phyloP scores from a whole-genome alignment of 2,329 filamentous ascomycete species.

The Fusarium domesticum region DNA sequence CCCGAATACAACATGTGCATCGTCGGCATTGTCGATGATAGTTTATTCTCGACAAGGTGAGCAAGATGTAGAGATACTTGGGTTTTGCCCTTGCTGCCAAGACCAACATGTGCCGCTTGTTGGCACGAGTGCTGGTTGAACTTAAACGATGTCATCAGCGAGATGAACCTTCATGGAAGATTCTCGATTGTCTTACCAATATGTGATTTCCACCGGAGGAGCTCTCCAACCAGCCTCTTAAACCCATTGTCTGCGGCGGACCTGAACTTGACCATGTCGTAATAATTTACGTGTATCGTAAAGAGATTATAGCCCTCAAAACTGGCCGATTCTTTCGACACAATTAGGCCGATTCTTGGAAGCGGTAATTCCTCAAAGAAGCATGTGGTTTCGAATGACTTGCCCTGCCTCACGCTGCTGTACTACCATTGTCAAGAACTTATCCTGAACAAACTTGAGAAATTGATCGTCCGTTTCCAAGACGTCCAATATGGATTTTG shows the following conservation, averaged over 20 bases:
- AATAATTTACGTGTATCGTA: conserved; percentile 33
- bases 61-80: neutral
- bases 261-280: conserved; percentile 34
- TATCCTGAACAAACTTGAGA: conserved; percentile 24
- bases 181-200: neutral
- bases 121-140: too few species aligned
- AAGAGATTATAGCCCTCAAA: conserved; percentile 28
- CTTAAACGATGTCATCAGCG: neutral
- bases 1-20: neutral
- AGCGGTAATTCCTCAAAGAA: conserved; percentile 37
- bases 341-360: conserved; percentile 21
- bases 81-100: conserved; percentile 1
- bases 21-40: too few species aligned
- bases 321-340: conserved; percentile 32
- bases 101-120: neutral
- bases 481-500: conserved; percentile 30
- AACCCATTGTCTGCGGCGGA: conserved; percentile 31
- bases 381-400: conserved; percentile 29
- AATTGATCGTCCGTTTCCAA: conserved; percentile 27
- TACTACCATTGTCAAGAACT: conserved; percentile 31
- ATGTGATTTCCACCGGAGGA: conserved; percentile 6
- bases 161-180: neutral
- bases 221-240: conserved; percentile 24
- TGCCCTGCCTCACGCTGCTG: conserved; percentile 9
- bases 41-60: neutral